A percentile compares a stretch with the other conserved stretches of the same genome.
Evolutionary conservation across 495 filamentous ascomycete species (phyloP).

Genomic region (Astrocystis sublimbata): DNA sequence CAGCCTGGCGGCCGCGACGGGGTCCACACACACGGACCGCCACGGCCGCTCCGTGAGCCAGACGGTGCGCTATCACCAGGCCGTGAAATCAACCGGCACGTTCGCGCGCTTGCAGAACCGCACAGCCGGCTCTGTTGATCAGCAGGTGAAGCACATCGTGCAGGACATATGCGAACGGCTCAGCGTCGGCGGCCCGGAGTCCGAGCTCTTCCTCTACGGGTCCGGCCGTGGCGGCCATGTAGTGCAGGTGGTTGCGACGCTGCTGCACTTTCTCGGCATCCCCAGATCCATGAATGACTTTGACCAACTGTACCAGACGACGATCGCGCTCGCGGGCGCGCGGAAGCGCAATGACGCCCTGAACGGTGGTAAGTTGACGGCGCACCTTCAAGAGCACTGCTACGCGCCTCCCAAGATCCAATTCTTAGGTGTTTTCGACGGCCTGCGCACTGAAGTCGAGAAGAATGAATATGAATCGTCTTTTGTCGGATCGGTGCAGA

Average conservation of each 20-base stretch:
- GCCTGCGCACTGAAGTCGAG: not conserved
- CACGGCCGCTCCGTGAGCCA: not conserved
- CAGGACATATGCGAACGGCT: not conserved
- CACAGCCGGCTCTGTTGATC: not conserved
- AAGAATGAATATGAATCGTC: not conserved
- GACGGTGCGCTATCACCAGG: not conserved
- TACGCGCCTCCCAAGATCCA: not conserved
- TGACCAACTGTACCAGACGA: not conserved
- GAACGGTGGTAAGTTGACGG: not conserved
- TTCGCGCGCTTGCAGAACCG: not conserved
- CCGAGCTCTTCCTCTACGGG: constrained; percentile 11
- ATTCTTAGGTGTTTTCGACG: not conserved
- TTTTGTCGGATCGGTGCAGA: not conserved
- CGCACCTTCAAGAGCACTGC: not conserved
- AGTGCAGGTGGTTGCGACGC: not conserved
- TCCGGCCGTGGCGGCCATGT: not conserved
- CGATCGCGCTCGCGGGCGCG: not conserved
- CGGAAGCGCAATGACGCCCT: not conserved
- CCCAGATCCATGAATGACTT: not conserved
- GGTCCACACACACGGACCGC: not conserved
- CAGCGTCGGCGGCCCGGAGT: not conserved
- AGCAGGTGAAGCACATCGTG: not conserved
- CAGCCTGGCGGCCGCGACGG: not conserved
- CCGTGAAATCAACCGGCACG: not conserved
- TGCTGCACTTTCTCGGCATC: not conserved